phyloP scores from a whole-genome alignment of 2,329 filamentous ascomycete genomes.

The Fusarium sp. region DNA sequence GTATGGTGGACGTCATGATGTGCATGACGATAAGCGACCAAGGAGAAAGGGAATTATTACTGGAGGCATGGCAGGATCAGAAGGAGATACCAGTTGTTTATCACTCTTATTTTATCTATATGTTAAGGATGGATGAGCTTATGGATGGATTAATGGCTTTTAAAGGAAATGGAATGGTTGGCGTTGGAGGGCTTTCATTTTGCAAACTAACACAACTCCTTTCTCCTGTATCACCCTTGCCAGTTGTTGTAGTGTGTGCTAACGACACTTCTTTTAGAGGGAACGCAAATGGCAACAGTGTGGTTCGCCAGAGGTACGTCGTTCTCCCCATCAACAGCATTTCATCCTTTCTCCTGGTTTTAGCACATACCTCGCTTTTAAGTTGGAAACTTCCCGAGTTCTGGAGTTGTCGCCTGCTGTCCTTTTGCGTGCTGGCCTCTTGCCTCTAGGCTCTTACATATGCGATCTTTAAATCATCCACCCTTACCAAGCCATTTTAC shows the following conservation, averaged over 20 bases:
- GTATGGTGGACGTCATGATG: conserved; percentile 12
- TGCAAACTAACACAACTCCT: conserved; percentile 42
- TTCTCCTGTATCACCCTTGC: conserved; percentile 17
- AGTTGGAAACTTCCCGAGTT: too few relatives aligned
- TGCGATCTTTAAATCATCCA: too few relatives aligned
- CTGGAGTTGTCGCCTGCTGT: too few relatives aligned
- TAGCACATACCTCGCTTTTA: too few relatives aligned
- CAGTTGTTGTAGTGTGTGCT: conserved; percentile 43
- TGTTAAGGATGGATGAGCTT: conserved; percentile 30
- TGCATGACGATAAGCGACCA: conserved; percentile 1
- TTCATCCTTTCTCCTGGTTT: neutral
- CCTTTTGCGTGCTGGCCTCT: too few relatives aligned
- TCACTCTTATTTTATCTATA: conserved; percentile 28
- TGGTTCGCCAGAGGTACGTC: conserved; percentile 46
- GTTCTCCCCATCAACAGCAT: conserved; percentile 13
- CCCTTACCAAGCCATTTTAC: too few relatives aligned
- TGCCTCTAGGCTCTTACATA: too few relatives aligned
- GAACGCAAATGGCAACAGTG: conserved; percentile 28
- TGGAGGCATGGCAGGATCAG: conserved; percentile 10
- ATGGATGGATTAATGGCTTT: conserved; percentile 29
- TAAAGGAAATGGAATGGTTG: conserved; percentile 28
- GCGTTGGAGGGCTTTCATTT: conserved; percentile 41
- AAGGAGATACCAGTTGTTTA: conserved; percentile 25
- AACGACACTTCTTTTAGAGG: conserved; percentile 37
- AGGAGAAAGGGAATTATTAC: conserved; percentile 7